Conservation (phyloP, 169 alveolate species). For the Cyclospora cayetanensis region DNA sequence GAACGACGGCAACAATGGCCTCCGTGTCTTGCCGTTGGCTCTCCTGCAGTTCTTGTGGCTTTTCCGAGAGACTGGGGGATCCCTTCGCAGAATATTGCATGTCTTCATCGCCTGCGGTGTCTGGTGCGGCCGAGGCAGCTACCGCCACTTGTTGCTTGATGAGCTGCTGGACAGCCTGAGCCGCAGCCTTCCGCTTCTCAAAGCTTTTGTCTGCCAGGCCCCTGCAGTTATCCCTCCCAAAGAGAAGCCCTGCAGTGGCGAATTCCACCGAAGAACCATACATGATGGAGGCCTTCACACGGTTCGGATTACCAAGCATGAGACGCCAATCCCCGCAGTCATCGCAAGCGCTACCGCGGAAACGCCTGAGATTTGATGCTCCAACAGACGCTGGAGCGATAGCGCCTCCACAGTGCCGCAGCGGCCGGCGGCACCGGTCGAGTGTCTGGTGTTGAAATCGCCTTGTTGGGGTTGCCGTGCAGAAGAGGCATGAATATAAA, state of each 20-base stretch:
- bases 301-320: too few species aligned
- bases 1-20: conserved; percentile 5
- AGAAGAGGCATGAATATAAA: too few species aligned
- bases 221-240: conserved; percentile 49
- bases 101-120: not conserved
- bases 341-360: too few species aligned
- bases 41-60: conserved; percentile 6
- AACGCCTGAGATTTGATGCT: too few species aligned
- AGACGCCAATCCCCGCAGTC: too few species aligned
- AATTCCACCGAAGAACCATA: conserved; percentile 42
- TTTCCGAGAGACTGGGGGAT: not conserved
- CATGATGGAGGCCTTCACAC: not conserved
- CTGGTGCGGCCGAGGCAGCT: not conserved
- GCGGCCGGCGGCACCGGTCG: too few species aligned
- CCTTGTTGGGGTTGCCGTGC: too few species aligned
- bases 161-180: conserved; percentile 66
- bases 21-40: not conserved
- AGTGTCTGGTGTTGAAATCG: too few species aligned
- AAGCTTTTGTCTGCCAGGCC: conserved; percentile 67
- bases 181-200: conserved; percentile 73
- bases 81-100: not conserved
- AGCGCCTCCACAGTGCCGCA: too few species aligned
- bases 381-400: too few species aligned
- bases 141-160: not conserved
- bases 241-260: conserved; percentile 53